phyloP scores from a whole-genome alignment of 176 grass and related monocot genomes.

The Microstegium vimineum region DNA sequence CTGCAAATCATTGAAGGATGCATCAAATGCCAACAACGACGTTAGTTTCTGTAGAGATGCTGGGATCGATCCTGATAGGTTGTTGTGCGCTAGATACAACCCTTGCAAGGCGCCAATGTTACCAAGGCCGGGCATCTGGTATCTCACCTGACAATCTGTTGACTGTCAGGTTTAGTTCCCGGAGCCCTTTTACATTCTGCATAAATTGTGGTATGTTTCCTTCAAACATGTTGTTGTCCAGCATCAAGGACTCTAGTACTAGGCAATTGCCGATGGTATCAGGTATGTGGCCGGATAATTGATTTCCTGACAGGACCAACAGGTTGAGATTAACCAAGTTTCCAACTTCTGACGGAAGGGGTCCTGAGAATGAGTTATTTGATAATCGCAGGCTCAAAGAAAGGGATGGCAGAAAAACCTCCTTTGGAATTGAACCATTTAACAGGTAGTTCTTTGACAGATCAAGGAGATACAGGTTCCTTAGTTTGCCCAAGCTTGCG shows the following conservation, averaged over 20 bases:
- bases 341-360: not conserved
- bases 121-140: not conserved
- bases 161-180: not conserved
- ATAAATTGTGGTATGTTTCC: conserved; percentile 27
- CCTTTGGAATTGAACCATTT: not conserved
- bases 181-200: conserved; percentile 18
- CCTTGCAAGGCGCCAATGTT: not conserved
- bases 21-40: not conserved
- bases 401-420: not conserved
- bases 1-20: conserved; percentile 27
- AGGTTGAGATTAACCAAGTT: not conserved
- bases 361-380: not conserved
- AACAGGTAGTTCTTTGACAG: not conserved
- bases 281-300: conserved; percentile 21
- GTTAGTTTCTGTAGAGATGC: not conserved
- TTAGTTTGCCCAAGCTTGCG: too few species aligned
- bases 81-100: conserved; percentile 26
- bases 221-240: conserved; percentile 29
- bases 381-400: not conserved
- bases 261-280: not conserved
- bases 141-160: conserved; percentile 16
- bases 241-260: not conserved
- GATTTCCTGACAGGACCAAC: conserved; percentile 9
- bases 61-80: conserved; percentile 21
- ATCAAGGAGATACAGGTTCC: too few species aligned